These are phyloP conservation scores for Backusella tarrabulga DNA, from an alignment of 192 early-diverging fungal genomes.

Conservation along the genomic window DNA sequence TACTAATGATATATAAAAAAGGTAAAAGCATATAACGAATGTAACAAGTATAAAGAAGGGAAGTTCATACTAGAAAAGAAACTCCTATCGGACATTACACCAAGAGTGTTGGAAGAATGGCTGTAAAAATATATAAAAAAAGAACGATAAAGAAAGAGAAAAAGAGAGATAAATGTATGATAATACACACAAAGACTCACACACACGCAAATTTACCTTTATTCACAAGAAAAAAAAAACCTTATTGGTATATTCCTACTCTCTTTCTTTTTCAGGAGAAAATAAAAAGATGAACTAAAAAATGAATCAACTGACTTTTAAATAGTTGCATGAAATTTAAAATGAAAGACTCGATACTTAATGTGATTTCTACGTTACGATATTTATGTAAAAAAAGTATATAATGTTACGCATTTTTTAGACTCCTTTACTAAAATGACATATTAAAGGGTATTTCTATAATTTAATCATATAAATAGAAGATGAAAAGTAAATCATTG, in stretches of 20 bases:
- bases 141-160: background rate
- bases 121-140: background rate
- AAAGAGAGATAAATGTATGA: background rate
- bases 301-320: background rate
- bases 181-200: background rate
- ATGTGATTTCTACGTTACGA: too few species aligned
- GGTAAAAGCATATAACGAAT: slow-evolving; percentile 34
- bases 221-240: background rate
- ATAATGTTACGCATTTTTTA: background rate
- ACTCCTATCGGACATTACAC: slow-evolving; percentile 15
- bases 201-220: background rate
- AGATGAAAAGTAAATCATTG: background rate
- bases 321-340: slow-evolving; percentile 5
- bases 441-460: background rate
- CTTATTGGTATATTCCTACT: background rate
- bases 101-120: background rate
- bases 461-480: background rate
- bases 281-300: background rate
- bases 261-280: slow-evolving; percentile 2
- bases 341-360: background rate
- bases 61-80: slow-evolving; percentile 33
- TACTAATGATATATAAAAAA: slow-evolving; percentile 9
- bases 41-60: slow-evolving; percentile 39
- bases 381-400: too few species aligned
- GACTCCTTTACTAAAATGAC: background rate